Evolutionary conservation across 2,329 filamentous ascomycete species (phyloP).

Genomic region (Neofusicoccum ribis): DNA sequence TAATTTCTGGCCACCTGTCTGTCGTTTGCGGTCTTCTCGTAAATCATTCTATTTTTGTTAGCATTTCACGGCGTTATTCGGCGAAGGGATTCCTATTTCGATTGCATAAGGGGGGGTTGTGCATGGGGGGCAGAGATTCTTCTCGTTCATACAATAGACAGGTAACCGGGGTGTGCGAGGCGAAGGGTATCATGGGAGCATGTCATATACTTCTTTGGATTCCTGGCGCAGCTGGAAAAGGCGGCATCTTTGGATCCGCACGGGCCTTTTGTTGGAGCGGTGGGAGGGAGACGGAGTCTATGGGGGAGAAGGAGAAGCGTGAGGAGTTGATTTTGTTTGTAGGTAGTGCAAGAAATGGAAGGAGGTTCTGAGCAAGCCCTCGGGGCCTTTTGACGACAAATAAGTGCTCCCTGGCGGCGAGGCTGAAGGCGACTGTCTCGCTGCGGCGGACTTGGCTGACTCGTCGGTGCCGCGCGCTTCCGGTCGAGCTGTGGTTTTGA

Average conservation of each 20-base stretch:
- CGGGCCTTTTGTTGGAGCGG: not conserved
- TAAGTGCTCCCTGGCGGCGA: too few species aligned
- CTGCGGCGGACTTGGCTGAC: too few species aligned
- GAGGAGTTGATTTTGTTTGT: not conserved
- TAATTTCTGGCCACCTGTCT: not conserved
- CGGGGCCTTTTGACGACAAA: too few species aligned
- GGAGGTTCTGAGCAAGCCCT: not conserved
- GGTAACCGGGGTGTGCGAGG: not conserved
- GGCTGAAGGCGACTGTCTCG: too few species aligned
- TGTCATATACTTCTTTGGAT: constrained; percentile 4
- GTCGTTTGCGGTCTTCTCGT: too few species aligned
- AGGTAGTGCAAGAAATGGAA: not conserved
- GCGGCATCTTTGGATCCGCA: not conserved
- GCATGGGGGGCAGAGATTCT: not conserved
- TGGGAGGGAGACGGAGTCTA: not conserved
- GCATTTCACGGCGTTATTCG: too few species aligned
- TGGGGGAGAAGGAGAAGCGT: not conserved
- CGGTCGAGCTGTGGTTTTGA: too few species aligned
- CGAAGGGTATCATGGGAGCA: constrained; percentile 2
- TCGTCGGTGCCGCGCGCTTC: too few species aligned
- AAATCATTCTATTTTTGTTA: too few species aligned
- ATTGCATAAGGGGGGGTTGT: not conserved
- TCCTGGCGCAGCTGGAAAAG: not conserved
- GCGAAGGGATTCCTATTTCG: too few species aligned
- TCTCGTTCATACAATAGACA: constrained; percentile 1